phyloP scores from a whole-genome alignment of 2,329 filamentous ascomycete species.

The Neofusicoccum kwambonambiense region DNA sequence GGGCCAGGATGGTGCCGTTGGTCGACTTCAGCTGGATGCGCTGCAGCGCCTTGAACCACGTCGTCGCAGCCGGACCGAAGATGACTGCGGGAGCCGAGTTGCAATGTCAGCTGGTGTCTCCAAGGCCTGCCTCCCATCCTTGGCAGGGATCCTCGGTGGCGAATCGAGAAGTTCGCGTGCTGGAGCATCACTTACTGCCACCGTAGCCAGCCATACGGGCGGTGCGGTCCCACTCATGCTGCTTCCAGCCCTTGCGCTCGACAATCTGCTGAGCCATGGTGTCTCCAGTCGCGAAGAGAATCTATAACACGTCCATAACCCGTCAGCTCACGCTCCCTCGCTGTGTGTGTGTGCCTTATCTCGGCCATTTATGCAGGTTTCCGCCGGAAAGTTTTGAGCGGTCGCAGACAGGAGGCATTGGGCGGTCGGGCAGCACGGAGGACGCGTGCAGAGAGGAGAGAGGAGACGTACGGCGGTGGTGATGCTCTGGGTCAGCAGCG shows the following conservation, averaged over 20 bases:
- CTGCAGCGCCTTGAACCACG: slow-evolving; percentile 79
- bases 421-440: neutral
- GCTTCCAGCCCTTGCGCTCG: slow-evolving; percentile 72
- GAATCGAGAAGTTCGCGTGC: slow-evolving; percentile 30
- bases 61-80: slow-evolving; percentile 85
- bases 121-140: neutral
- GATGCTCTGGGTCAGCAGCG: slow-evolving; percentile 84
- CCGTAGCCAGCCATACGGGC: slow-evolving; percentile 79
- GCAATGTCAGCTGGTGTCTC: slow-evolving; percentile 21
- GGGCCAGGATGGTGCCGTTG: slow-evolving; percentile 70
- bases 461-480: slow-evolving; percentile 65
- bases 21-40: slow-evolving; percentile 63
- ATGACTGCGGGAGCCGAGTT: slow-evolving; percentile 51
- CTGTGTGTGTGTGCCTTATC: neutral
- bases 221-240: slow-evolving; percentile 70
- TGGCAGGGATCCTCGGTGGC: neutral
- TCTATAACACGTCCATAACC: slow-evolving; percentile 36
- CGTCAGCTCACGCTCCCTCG: neutral
- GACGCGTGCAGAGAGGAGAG: neutral
- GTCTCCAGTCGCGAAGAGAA: slow-evolving; percentile 92
- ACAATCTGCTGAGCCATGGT: slow-evolving; percentile 87
- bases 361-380: slow-evolving; percentile 8
- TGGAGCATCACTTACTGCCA: slow-evolving; percentile 55
- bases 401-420: neutral
- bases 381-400: neutral